These are phyloP conservation scores for Talaromyces wortmannii DNA, from an alignment of 495 filamentous ascomycete species.

Conservation along the genomic window DNA sequence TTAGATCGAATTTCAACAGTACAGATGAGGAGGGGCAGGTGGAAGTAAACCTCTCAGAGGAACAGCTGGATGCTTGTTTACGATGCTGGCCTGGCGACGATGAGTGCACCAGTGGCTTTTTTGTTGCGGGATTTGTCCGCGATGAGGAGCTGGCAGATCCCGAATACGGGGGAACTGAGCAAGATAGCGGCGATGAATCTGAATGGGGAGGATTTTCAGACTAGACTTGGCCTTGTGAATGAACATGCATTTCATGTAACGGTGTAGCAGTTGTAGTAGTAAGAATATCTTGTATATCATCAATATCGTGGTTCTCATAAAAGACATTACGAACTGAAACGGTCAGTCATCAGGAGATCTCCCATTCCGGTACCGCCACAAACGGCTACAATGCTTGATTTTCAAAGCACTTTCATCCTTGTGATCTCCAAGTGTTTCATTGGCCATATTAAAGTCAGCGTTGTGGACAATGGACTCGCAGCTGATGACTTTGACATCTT, in stretches of 20 bases:
- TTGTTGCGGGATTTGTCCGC: slow-evolving; percentile 60
- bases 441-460: no score
- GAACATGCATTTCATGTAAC: not conserved
- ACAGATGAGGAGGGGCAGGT: not conserved
- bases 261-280: not conserved
- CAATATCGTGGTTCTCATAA: not conserved
- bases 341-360: slow-evolving; percentile 30
- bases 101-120: slow-evolving; percentile 70
- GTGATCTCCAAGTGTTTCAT: no score
- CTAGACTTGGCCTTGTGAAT: slow-evolving; percentile 4
- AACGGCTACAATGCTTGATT: slow-evolving; percentile 63
- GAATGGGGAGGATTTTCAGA: slow-evolving; percentile 44
- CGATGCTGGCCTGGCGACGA: slow-evolving; percentile 73
- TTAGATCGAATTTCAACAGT: slow-evolving; percentile 22
- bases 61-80: slow-evolving; percentile 68
- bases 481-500: slow-evolving; percentile 10
- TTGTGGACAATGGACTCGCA: not conserved
- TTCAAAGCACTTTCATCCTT: slow-evolving; percentile 15
- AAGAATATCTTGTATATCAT: not conserved
- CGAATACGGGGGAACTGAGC: slow-evolving; percentile 5
- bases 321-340: not conserved
- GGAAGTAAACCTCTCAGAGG: slow-evolving; percentile 30
- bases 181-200: slow-evolving; percentile 21
- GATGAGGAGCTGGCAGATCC: slow-evolving; percentile 20
- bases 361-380: slow-evolving; percentile 72